Evolutionary conservation across 768 basidiomycete genomes (phyloP).

Genomic region (Multifurca ochricompacta): DNA sequence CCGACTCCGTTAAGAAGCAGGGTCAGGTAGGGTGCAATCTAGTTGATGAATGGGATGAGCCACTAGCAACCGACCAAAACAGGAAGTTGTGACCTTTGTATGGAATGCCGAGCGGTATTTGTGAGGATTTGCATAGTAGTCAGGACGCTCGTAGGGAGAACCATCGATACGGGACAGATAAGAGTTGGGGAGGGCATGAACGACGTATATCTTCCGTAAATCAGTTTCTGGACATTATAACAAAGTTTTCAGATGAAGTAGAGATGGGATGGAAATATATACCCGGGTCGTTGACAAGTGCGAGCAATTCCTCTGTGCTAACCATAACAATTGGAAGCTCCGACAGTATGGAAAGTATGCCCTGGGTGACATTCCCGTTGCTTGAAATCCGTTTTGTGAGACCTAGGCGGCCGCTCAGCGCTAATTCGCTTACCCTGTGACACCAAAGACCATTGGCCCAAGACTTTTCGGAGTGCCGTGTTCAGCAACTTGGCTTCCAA

Average conservation of each 20-base stretch:
- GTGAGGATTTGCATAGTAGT: conserved; percentile 70
- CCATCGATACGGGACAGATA: conserved; percentile 62
- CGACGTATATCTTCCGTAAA: conserved; percentile 64
- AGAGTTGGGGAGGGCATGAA: conserved; percentile 59
- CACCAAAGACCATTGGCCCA: conserved; percentile 72
- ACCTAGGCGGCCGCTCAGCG: not conserved
- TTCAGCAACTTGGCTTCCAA: conserved; percentile 47
- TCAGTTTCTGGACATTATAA: conserved; percentile 49
- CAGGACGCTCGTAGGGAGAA: conserved; percentile 45
- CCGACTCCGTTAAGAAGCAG: conserved; percentile 82
- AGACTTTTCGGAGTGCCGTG: conserved; percentile 54
- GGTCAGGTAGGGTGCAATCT: conserved; percentile 83
- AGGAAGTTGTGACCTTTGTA: conserved; percentile 40
- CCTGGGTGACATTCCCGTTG: conserved; percentile 74
- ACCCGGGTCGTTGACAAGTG: conserved; percentile 49
- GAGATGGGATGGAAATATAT: not conserved
- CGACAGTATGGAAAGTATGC: conserved; percentile 61
- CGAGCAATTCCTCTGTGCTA: conserved; percentile 45
- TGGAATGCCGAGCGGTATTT: conserved; percentile 62
- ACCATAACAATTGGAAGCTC: conserved; percentile 64
- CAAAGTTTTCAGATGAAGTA: conserved; percentile 1
- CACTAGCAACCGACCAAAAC: not conserved
- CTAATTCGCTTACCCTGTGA: conserved; percentile 61
- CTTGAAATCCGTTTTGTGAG: conserved; percentile 31
- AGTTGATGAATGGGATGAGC: not conserved